phyloP scores from a whole-genome alignment of 495 filamentous ascomycete species.

The Jackrogersella minutella region DNA sequence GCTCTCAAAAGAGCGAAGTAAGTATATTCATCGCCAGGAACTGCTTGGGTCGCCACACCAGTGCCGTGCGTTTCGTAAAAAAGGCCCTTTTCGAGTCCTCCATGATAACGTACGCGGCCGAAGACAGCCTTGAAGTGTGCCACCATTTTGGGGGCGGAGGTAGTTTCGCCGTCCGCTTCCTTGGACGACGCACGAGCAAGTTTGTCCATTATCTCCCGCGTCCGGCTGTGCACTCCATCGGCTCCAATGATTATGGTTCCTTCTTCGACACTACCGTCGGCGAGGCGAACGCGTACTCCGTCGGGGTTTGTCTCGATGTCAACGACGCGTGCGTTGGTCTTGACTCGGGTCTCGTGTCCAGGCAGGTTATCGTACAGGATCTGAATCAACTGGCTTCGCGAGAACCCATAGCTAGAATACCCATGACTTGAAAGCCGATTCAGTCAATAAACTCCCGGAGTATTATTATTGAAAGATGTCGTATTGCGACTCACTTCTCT shows the following conservation, averaged over 20 bases:
- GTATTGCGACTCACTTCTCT: constrained; percentile 23
- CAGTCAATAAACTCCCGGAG: neutral
- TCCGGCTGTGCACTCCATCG: constrained; percentile 57
- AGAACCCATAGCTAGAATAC: constrained; percentile 35
- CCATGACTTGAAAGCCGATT: neutral
- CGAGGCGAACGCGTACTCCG: constrained; percentile 44
- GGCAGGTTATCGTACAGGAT: constrained; percentile 46
- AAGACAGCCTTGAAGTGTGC: neutral
- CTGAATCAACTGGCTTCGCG: constrained; percentile 46
- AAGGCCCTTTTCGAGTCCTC: neutral
- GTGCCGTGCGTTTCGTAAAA: neutral
- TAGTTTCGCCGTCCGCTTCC: neutral
- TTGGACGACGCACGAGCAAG: constrained; percentile 1
- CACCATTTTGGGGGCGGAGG: constrained; percentile 1
- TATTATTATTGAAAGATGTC: neutral
- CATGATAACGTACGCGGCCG: neutral
- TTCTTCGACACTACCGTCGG: constrained; percentile 48
- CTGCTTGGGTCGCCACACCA: neutral
- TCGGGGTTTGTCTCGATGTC: constrained; percentile 40
- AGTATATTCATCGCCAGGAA: neutral
- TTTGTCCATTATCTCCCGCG: constrained; percentile 52
- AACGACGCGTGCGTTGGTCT: constrained; percentile 34
- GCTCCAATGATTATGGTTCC: constrained; percentile 59
- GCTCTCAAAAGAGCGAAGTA: neutral
- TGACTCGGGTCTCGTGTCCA: constrained; percentile 41